Base-by-base conservation (phyloP, 2,329 filamentous ascomycete genomes). In the Cercospora janseana region DNA sequence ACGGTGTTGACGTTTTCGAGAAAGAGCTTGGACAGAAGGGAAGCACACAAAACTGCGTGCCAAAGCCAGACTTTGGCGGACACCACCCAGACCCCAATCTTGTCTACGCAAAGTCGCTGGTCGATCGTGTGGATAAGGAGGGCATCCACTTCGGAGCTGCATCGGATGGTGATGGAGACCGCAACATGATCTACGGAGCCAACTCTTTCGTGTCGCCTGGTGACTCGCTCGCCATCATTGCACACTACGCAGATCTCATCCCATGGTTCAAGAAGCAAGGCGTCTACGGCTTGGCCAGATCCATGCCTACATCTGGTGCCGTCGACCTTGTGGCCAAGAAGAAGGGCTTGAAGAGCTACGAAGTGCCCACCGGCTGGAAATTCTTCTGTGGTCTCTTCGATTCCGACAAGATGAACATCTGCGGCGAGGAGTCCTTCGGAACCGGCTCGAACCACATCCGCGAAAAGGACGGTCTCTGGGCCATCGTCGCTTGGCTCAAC, bases 131-230 rank as follows among this genome's bases (percentile, higher is more conserved):
- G 32, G 90, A 98, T 72, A 88, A 88, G 76, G 84, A 88, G 64
- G 81, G 83, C 52, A 90, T 98, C 59, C 93, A 94, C 67, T 98
- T 98, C 64, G 93, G 93, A 66, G 93, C 93, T 52, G 93, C 93
- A 40, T 95, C 88, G 58, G 93, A 98, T 63, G 93, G 93, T 62
- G 93, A 98, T 65, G 93, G 93, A 65, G 93, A 98, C 78, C 88
- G 93, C 63, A 98, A 98, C 83, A 98, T 98, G 93, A 98, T 98
- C 68, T 98, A 98, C 74, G 93, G 93, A 57, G 91, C 92, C 60
- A 92, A 94, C 66, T 84, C 87, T 35, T 98, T 98, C 67, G 93
- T 98, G 55, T 97, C 92, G 6, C 93, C 93, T 6, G 93, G 93
- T 67, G 93, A 98, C 78, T 95, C 89, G 66, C 79, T 98, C 65